A percentile compares a stretch with the other conserved stretches of the same genome.
These are phyloP conservation scores for Fragilariopsis cylindrus DNA, from an alignment of 108 stramenopile species.

Conservation along the genomic window DNA sequence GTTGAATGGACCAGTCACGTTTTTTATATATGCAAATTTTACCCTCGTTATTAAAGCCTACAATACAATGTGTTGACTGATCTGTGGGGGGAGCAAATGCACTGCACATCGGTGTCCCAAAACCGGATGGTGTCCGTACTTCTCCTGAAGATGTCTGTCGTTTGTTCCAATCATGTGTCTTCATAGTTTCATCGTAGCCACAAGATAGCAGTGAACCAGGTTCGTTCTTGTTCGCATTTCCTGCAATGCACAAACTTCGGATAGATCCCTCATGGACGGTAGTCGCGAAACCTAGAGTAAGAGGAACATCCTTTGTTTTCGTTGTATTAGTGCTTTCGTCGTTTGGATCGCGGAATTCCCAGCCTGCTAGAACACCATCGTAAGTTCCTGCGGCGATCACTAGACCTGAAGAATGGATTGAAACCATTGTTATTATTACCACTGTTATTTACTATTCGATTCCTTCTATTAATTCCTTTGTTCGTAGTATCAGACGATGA, in stretches of 20 bases:
- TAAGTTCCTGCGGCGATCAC: conserved; percentile 77
- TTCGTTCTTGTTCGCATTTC: conserved; percentile 26
- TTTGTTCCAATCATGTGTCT: conserved; percentile 61
- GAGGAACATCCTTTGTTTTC: conserved; percentile 7
- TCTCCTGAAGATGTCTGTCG: conserved; percentile 62
- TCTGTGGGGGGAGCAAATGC: conserved; percentile 73
- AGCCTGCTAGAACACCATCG: conserved; percentile 89
- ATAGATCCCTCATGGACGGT: conserved; percentile 78
- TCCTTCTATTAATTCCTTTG: too few relatives aligned
- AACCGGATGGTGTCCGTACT: conserved; percentile 72
- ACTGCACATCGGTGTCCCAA: conserved; percentile 78
- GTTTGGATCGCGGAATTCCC: conserved; percentile 55
- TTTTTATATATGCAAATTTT: conserved; percentile 87
- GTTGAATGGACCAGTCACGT: conserved; percentile 82
- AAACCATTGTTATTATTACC: conserved; percentile 9
- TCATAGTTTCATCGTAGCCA: conserved; percentile 82
- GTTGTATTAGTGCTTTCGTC: conserved; percentile 11
- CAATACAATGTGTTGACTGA: conserved; percentile 70
- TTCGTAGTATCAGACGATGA: too few relatives aligned
- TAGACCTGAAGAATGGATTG: conserved; percentile 25
- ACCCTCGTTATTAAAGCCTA: conserved; percentile 68
- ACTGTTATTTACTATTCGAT: too few relatives aligned
- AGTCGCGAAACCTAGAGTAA: conserved; percentile 77
- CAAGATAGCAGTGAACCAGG: conserved; percentile 76
- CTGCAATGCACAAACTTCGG: conserved; percentile 61